Evolutionary conservation across 1,284 basidiomycete genomes (phyloP), one percentile per base, ranked within the genome.

Genomic region (Caloboletus inedulis): DNA sequence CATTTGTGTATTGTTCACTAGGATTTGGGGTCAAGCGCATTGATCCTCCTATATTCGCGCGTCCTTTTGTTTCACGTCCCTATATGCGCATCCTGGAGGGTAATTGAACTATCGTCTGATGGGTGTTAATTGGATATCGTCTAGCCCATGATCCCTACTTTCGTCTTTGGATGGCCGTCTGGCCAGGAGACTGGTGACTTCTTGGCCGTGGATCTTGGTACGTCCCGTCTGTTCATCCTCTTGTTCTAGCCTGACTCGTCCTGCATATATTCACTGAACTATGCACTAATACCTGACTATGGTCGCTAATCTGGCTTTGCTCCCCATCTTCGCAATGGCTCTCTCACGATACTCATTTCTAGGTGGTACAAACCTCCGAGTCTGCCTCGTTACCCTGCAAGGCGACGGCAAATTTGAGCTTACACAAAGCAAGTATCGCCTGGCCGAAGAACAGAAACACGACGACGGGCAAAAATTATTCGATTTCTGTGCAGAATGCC

Each of bases 381-480:
- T 98, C 49, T 99, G 96, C 73, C 89, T 98, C 54, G 96, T 99
- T 50, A 90, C 87, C 19, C 78, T 99, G 14, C 84, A 91, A 62
- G 96, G 96, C 23, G 79, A 85, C 8, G 94, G 96, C 57, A 94
- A 96, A 76, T 99, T 98, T 71, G 94, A 98, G 74, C 91, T 99
- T 64, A 96, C 94, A 0, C 96, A 99, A 61, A 90, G 94, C 48
- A 99, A 99, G 74, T 98, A 98, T 74, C 89, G 94, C 53, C 81
- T 99, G 49, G 89, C 92, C 2, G 96, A 99, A 66, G 97, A 98
- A 65, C 96, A 99, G 73, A 99, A 99, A 74, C 94, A 97, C 60
- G 91, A 89, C n/a, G 94, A 98, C 35, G 96, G 95, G 7, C 87
- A 93, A 68, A 85, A 88, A 56, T 76, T 99, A 52, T 96, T 99